A percentile compares a stretch with the other conserved stretches of the same genome.
Conservation (phyloP, 176 grass and related monocot genomes). For the Microstegium vimineum region DNA sequence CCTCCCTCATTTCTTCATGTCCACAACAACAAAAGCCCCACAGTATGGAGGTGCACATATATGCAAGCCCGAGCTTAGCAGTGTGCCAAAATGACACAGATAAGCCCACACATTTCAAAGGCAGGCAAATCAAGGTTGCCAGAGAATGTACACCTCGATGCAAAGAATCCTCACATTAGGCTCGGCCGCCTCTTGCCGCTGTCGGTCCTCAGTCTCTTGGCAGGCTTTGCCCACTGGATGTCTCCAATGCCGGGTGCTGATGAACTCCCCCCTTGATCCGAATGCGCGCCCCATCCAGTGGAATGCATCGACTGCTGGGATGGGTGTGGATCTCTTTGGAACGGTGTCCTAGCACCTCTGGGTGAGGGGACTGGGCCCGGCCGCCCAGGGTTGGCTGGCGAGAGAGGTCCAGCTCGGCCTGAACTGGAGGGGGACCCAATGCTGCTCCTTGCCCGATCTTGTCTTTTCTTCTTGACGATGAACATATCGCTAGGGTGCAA, state of each 20-base stretch:
- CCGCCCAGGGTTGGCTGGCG: constrained; percentile 45
- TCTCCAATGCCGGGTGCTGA: constrained; percentile 54
- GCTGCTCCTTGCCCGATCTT: constrained; percentile 57
- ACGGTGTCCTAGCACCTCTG: constrained; percentile 42
- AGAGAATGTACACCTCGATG: constrained; percentile 27
- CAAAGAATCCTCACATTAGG: constrained; percentile 53
- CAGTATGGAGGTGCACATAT: background rate
- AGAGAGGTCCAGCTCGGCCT: constrained; percentile 55
- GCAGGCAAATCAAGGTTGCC: constrained; percentile 6
- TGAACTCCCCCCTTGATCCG: constrained; percentile 28
- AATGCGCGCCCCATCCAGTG: constrained; percentile 42
- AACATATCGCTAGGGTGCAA: constrained; percentile 79
- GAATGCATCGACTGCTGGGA: constrained; percentile 49
- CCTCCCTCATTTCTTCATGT: background rate
- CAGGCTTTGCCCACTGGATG: constrained; percentile 94
- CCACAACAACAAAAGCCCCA: background rate
- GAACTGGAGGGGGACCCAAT: constrained; percentile 58
- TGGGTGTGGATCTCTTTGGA: constrained; percentile 58
- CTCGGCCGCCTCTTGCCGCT: constrained; percentile 82
- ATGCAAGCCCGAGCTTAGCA: background rate
- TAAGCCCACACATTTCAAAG: background rate
- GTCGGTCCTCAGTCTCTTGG: constrained; percentile 81
- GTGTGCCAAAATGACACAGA: constrained; percentile 1
- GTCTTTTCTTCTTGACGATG: constrained; percentile 92
- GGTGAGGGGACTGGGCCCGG: constrained; percentile 44